Base-by-base conservation (phyloP, 495 filamentous ascomycete genomes). In the Aspergillus egyptiacus region DNA sequence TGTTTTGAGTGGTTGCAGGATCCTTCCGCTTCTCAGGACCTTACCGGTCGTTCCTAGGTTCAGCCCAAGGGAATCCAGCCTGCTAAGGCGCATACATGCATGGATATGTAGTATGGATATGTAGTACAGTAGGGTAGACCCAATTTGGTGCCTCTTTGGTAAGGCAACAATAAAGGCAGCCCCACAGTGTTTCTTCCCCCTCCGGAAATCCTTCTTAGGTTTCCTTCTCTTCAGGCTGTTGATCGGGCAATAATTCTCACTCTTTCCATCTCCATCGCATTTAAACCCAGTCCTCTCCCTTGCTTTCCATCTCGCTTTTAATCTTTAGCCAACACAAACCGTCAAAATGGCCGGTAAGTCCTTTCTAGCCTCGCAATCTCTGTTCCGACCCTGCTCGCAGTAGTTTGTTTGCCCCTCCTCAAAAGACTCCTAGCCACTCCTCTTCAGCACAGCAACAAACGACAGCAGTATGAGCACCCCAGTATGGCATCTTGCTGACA, bases 331-430 rank as follows among this genome's bases (percentile, higher is more conserved):
- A 14, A 20, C 19, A 15, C n/a, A 41, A 25, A 31, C 47, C 42
- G 34, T 60, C 64, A 72, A 63, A 64, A 73, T 73, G 70, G 44
- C 66, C 24, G 59, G 69, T 72, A 60, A 62, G 69, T 65, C 9
- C 17, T n/a, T 6, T 24, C 14, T 42, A 14, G 20, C 42, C 7
- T 19, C 19, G 24, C 18, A 15, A 27, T 28, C 33, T 20, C 18
- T 20, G 20, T 36, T 23, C 18, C 41, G 25, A 33, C 11, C 9
- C 6, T 8, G 27, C 25, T 55, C 37, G 44, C 28, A 38, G 23
- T 55, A 28, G 48, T 53, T 44, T 46, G 31, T 44, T 47, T 61
- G 44, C 61, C 58, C 57, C 59, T 60, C 51, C 43, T 46, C 46
- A 40, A n/a, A n/a, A 47, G 48, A 40, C 32, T 53, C 46, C 30